These are phyloP conservation scores for Letharia columbiana DNA, from an alignment of 495 filamentous ascomycete genomes.

Conservation along the genomic window DNA sequence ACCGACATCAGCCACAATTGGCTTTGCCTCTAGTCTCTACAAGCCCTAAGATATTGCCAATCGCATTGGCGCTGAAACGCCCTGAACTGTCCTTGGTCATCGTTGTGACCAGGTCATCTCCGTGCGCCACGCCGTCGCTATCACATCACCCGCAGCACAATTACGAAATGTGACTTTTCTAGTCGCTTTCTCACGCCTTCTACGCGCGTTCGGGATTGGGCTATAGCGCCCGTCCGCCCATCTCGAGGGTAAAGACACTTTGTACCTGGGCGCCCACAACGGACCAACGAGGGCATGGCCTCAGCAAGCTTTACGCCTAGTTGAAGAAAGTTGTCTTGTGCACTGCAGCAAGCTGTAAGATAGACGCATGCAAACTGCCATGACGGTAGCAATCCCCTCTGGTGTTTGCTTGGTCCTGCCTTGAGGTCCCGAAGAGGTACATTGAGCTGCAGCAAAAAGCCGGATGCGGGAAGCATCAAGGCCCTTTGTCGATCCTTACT, in stretches of 20 bases:
- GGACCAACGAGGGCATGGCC: not conserved
- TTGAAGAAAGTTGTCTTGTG: not conserved
- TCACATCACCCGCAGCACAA: constrained; percentile 16
- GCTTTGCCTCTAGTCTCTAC: not conserved
- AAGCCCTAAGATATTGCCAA: not conserved
- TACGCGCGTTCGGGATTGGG: not conserved
- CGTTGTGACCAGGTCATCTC: constrained; percentile 10
- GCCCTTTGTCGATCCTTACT: constrained; percentile 12
- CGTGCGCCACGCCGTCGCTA: constrained; percentile 10
- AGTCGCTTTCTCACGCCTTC: constrained; percentile 4
- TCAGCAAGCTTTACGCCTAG: not conserved
- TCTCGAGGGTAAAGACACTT: not conserved
- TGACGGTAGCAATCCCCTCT: not conserved
- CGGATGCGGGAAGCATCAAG: constrained; percentile 1
- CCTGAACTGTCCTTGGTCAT: not conserved
- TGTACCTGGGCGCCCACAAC: not conserved
- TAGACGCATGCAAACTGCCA: not conserved
- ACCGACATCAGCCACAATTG: constrained; percentile 3
- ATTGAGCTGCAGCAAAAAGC: constrained; percentile 5
- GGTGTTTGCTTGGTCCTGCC: not conserved
- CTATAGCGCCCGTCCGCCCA: not conserved
- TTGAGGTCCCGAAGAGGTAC: not conserved
- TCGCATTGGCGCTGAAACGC: not conserved
- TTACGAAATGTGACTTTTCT: constrained; percentile 7
- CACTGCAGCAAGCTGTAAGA: not conserved